Evolutionary conservation across 371 early-diverging fungal species (phyloP).

Genomic region (Mortierella sp.): DNA sequence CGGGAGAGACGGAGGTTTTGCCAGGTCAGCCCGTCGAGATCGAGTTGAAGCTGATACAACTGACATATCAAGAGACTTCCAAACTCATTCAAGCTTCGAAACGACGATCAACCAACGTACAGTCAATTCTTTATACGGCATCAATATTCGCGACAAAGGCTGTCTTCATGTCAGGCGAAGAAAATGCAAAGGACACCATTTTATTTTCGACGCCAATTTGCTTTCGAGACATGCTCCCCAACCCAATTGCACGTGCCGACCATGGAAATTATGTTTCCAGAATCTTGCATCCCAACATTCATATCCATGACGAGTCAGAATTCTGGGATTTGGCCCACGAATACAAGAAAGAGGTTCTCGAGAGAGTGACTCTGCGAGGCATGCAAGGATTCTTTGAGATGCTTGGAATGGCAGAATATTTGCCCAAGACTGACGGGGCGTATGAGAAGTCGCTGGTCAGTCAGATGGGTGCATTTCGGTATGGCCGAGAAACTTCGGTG

Average conservation of each 20-base stretch:
- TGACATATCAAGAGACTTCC: constrained; percentile 23
- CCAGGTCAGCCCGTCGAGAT: constrained; percentile 20
- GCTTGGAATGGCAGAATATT: constrained; percentile 29
- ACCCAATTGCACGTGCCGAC: constrained; percentile 21
- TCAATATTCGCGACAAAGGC: constrained; percentile 32
- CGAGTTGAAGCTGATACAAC: constrained; percentile 13
- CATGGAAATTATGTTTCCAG: constrained; percentile 39
- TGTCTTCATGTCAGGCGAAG: constrained; percentile 22
- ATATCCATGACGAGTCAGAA: constrained; percentile 13
- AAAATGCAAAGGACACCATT: constrained; percentile 7
- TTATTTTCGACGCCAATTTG: constrained; percentile 37
- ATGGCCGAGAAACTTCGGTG: constrained; percentile 39
- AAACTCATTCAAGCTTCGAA: constrained; percentile 22
- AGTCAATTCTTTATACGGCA: constrained; percentile 25
- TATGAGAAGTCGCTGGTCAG: constrained; percentile 38
- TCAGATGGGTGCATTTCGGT: constrained; percentile 26
- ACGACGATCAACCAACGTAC: constrained; percentile 23
- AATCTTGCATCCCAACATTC: constrained; percentile 25
- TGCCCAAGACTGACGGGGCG: constrained; percentile 30
- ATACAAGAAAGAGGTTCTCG: constrained; percentile 22
- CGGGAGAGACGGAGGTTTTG: constrained; percentile 43
- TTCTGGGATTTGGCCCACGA: constrained; percentile 28
- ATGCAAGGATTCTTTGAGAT: constrained; percentile 29
- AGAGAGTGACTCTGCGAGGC: constrained; percentile 18
- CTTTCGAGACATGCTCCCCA: constrained; percentile 20